Conservation (phyloP, 306 rosid species). For the Cercis canadensis region DNA sequence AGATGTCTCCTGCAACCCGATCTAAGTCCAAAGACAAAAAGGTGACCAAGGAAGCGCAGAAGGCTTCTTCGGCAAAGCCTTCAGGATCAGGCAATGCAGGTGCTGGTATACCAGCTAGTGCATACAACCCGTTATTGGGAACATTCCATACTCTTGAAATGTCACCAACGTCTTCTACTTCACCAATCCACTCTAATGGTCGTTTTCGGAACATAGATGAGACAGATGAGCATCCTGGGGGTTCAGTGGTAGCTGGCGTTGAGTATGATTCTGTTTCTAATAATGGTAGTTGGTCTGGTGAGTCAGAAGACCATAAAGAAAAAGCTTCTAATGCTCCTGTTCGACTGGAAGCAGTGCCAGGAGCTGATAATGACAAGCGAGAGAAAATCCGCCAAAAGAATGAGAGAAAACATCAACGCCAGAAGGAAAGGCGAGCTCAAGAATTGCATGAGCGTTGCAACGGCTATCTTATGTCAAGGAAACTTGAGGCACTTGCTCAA, state of each 20-base stretch:
- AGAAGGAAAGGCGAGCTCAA: slow-evolving; percentile 95
- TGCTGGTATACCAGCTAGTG: slow-evolving; percentile 81
- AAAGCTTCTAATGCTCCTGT: slow-evolving; percentile 60
- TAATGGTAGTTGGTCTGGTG: slow-evolving; percentile 98
- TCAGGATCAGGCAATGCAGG: slow-evolving; percentile 66
- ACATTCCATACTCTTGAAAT: slow-evolving; percentile 85
- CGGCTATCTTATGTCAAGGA: slow-evolving; percentile 94
- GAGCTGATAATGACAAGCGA: slow-evolving; percentile 92
- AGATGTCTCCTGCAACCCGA: slow-evolving; percentile 91
- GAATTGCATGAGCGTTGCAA: slow-evolving; percentile 90
- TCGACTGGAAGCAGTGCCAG: slow-evolving; percentile 75
- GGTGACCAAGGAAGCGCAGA: slow-evolving; percentile 73
- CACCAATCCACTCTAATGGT: slow-evolving; percentile 69
- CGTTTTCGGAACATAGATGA: slow-evolving; percentile 93
- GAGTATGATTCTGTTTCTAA: slow-evolving; percentile 98
- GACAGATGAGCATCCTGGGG: slow-evolving; percentile 84
- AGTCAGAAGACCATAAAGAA: slow-evolving; percentile 95
- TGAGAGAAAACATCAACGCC: slow-evolving; percentile 96
- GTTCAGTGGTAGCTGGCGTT: slow-evolving; percentile 52
- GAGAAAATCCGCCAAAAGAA: slow-evolving; percentile 95
- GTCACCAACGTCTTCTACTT: slow-evolving; percentile 55
- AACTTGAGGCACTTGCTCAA: slow-evolving; percentile 87
- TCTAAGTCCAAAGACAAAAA: slow-evolving; percentile 92
- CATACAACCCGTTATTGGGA: slow-evolving; percentile 86
- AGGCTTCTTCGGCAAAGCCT: slow-evolving; percentile 67